These are phyloP conservation scores for Gremmenia infestans DNA, from an alignment of 2,329 filamentous ascomycete genomes.

Conservation along the genomic window DNA sequence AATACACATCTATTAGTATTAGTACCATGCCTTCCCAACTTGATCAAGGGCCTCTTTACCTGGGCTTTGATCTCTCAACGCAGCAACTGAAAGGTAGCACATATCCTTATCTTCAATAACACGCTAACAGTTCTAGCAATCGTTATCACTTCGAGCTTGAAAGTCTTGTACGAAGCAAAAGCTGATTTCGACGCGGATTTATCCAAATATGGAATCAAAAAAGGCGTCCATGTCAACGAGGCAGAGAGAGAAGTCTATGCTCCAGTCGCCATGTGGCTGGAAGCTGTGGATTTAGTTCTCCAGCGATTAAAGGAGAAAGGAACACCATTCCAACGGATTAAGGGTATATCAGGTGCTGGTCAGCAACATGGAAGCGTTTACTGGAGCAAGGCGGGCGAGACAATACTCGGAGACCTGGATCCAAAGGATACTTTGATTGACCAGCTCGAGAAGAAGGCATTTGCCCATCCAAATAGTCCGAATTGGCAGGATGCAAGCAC, in stretches of 20 bases:
- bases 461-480: constrained; percentile 82
- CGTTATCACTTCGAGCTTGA: constrained; percentile 76
- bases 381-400: constrained; percentile 70
- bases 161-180: constrained; percentile 77
- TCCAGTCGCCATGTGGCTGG: constrained; percentile 90
- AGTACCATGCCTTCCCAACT: constrained; percentile 32
- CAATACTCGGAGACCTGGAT: constrained; percentile 57
- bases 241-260: constrained; percentile 85
- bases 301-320: constrained; percentile 63
- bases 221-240: constrained; percentile 81
- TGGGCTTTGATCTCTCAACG: constrained; percentile 94
- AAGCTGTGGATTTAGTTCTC: constrained; percentile 84
- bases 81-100: constrained; percentile 83
- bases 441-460: constrained; percentile 62
- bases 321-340: constrained; percentile 68
- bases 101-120: constrained; percentile 3
- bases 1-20: not conserved
- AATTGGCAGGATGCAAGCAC: constrained; percentile 99
- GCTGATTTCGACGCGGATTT: constrained; percentile 93
- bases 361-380: constrained; percentile 98
- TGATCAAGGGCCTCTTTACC: constrained; percentile 59
- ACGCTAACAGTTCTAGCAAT: constrained; percentile 52
- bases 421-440: constrained; percentile 58
- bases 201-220: constrained; percentile 70
- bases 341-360: constrained; percentile 82